Conservation (phyloP, 176 grass and related monocot genomes). For the Puccinellia tenuiflora region DNA sequence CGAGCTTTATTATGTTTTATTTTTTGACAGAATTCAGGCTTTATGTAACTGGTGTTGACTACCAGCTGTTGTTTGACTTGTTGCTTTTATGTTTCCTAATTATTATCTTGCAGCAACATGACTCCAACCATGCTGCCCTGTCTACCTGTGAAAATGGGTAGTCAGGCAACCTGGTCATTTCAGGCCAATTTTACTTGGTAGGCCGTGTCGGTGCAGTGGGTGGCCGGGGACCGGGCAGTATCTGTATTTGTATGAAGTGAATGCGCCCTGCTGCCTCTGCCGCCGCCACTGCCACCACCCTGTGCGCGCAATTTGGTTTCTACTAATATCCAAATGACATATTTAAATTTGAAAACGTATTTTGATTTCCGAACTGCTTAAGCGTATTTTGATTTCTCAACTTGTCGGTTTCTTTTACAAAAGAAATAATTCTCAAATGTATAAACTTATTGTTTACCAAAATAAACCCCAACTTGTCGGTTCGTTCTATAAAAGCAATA, state of each 20-base stretch:
- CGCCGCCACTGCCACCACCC: background rate
- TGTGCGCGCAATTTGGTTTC: no score
- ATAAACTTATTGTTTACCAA: no score
- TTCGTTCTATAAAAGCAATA: no score
- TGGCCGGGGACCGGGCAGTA: background rate
- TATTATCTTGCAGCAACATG: background rate
- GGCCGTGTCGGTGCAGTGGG: background rate
- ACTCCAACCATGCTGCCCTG: background rate
- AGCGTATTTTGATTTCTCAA: no score
- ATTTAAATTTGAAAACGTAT: no score
- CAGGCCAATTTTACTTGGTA: background rate
- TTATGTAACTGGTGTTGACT: background rate
- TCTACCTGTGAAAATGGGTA: slow-evolving; percentile 14
- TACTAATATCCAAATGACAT: no score
- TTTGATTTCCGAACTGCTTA: no score
- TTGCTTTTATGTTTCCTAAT: background rate
- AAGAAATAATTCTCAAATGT: no score
- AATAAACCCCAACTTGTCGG: no score
- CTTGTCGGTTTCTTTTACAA: no score
- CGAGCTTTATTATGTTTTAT: background rate
- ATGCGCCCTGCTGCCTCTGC: background rate
- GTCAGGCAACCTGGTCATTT: slow-evolving; percentile 8
- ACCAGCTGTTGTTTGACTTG: background rate
- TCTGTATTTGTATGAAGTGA: slow-evolving; percentile 14
- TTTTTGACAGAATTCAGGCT: background rate